Evolutionary conservation across 2,329 filamentous ascomycete species (phyloP), one percentile per base, ranked within the genome.

Genomic region (Penicillium polonicum): DNA sequence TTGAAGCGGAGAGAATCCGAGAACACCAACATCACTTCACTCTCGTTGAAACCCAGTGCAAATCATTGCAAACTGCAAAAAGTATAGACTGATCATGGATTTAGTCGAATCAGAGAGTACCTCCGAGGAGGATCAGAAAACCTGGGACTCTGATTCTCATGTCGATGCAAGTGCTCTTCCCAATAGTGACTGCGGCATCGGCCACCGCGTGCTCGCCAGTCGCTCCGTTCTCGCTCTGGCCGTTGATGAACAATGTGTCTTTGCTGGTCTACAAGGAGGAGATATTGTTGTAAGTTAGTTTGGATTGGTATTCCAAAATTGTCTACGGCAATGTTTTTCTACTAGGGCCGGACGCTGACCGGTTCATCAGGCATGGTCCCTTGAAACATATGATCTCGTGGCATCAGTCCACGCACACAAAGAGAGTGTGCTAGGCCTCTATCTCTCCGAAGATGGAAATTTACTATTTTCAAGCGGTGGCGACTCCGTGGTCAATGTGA

Each of bases 391-490:
- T 72, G 88, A 95, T 74, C 86, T 89, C 50, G 84, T 90, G 29
- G 82, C 85, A 42, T 88, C 88, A 29, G 86, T 97, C 21, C 89
- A 94, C 72, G 94, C 91, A 5, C 94, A 99, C 78, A 89, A 91
- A 71, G 90, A 94, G 55, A 96, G 91, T 70, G 90, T 99, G 23
- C 85, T 99, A 48, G 91, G 88, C 57, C 82, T 99, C 3, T 89
- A 87, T 70, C 81, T 99, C 27, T 92, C 90, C 9, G 82, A 86
- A 51, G 88, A 95, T 72, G 81, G 85, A 61, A 81, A 81, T 17
- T 81, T 96, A 31, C 84, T 99, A 10, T 93, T 99, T 74, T 97
- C 93, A 12, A 95, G 90, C 67, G 93, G 92, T 10, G 92, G 92
- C 65, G 94, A 99, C 70, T 90, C 93, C 2, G 89, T 97, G 58